Percentiles rank a stretch among this genome's conserved stretches.
Evolutionary conservation across 148 eudicot genomes (phyloP).

Genomic region (Heliosperma pusillum): DNA sequence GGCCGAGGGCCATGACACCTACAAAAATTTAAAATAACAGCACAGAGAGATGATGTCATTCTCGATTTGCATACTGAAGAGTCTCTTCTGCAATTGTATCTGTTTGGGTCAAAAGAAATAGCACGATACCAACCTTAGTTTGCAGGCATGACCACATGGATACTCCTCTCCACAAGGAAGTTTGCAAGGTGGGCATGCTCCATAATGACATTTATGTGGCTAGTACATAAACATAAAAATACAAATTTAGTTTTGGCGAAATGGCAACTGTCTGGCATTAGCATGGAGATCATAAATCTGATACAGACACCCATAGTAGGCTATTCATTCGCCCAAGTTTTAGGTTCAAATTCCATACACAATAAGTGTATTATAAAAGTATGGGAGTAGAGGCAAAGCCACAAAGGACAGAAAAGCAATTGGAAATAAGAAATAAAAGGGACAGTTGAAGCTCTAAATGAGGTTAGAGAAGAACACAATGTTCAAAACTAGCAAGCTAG

Average conservation of each 20-base stretch:
- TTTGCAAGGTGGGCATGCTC: slow-evolving; percentile 88
- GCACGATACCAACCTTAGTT: slow-evolving; percentile 48
- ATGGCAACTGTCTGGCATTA: not conserved
- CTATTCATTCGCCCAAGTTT: too few relatives aligned
- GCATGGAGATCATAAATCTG: not conserved
- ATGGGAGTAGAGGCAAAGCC: too few relatives aligned
- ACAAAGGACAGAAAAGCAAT: too few relatives aligned
- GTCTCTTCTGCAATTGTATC: not conserved
- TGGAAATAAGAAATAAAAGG: not conserved
- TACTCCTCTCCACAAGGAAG: slow-evolving; percentile 81
- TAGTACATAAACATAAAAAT: slow-evolving; percentile 15
- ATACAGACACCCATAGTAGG: not conserved
- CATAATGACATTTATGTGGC: slow-evolving; percentile 98
- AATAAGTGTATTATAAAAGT: too few relatives aligned
- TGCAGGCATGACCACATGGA: slow-evolving; percentile 82
- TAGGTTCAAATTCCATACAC: too few relatives aligned
- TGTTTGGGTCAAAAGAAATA: not conserved
- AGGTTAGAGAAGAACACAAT: not conserved
- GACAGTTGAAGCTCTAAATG: not conserved
- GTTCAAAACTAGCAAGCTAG: not conserved
- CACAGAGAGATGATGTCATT: not conserved
- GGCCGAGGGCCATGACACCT: slow-evolving; percentile 98
- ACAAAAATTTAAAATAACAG: not conserved
- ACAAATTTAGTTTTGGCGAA: not conserved
- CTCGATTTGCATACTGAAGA: not conserved